Evolutionary conservation across 768 basidiomycete genomes (phyloP), one percentile per base, ranked within the genome.

Genomic region (Dioszegia aurantiaca): DNA sequence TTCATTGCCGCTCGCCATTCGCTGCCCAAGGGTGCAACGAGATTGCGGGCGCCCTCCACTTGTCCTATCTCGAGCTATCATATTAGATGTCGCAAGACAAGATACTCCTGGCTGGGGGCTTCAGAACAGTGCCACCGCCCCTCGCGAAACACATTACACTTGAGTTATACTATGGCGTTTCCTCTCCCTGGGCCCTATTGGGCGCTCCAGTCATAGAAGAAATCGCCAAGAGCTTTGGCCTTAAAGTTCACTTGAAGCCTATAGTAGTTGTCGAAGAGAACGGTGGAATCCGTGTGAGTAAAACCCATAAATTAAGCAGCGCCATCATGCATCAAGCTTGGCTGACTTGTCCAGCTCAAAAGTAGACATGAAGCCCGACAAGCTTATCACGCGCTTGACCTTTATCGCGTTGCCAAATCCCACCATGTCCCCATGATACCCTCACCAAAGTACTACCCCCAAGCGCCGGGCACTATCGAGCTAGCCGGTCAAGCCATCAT

Each of bases 341-440:
- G 37, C 31, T 19, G 33, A 33, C n/a, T n/a, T n/a, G n/a, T 37
- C 4, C 44, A 68, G 66, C 60, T 68, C n/a, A 64, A 64, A 24
- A 59, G 64, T 11, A 61, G 69, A 12, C 66, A 63, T 33, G 45
- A 55, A 14, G 62, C 69, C 23, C 57, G 66, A 58, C 63, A 64
- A 59, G 69, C 64, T 3, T 70, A 70, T 43, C 66, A 67, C 33
- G 66, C 69, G 0, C 56, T 70, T 39, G 69, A 70, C 60, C 58
- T 70, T 3, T 28, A 44, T 12, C 57, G 69, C n/a, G 57, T 26
- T 23, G 59, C 69, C n/a, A 47, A 57, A 41, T 47, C 41, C 45
- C 47, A 55, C 17, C 33, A 41, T 3, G 44, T 66, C 40, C 46
- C 55, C 10, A 26, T 70, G 24, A 64, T 60, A 41, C 37, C 62